phyloP scores from a whole-genome alignment of 163 green algal genomes.

The Smithsoniella earleae region DNA sequence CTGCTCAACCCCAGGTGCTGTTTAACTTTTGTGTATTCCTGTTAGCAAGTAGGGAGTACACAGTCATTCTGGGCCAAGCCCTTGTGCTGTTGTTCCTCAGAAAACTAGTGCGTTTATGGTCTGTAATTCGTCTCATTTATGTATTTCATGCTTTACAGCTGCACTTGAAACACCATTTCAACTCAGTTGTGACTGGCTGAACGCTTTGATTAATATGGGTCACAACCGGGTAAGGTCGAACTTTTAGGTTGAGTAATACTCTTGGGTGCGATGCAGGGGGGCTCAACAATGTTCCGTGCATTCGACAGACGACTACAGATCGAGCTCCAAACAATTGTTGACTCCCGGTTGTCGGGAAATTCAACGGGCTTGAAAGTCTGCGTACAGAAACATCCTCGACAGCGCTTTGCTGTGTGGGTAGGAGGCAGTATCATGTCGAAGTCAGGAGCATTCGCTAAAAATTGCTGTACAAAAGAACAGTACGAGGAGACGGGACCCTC shows the following conservation, averaged over 20 bases:
- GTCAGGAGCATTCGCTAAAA: slow-evolving; percentile 42
- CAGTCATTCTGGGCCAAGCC: too few relatives aligned
- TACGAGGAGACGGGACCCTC: slow-evolving; percentile 57
- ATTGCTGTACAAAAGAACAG: slow-evolving; percentile 42
- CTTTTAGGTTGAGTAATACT: background rate
- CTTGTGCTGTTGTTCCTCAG: slow-evolving; percentile 22
- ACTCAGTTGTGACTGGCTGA: too few relatives aligned
- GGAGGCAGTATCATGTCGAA: slow-evolving; percentile 59
- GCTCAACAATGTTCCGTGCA: slow-evolving; percentile 66
- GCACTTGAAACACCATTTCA: too few relatives aligned
- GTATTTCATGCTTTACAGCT: too few relatives aligned
- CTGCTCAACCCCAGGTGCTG: too few relatives aligned
- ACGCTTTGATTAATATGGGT: too few relatives aligned
- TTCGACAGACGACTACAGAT: slow-evolving; percentile 52
- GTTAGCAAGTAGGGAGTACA: too few relatives aligned
- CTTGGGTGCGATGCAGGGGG: slow-evolving; percentile 38
- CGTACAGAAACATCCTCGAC: slow-evolving; percentile 56
- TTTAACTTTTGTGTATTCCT: too few relatives aligned
- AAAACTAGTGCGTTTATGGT: background rate
- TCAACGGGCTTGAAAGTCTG: slow-evolving; percentile 42
- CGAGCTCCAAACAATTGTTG: slow-evolving; percentile 45
- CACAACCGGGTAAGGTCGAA: too few relatives aligned
- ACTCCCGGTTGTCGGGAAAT: slow-evolving; percentile 31
- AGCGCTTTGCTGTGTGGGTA: slow-evolving; percentile 71
- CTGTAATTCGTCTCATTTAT: too few relatives aligned